These are phyloP conservation scores for Blastobotrys serpentis DNA, from an alignment of 1,139 yeast species.

Conservation along the genomic window DNA sequence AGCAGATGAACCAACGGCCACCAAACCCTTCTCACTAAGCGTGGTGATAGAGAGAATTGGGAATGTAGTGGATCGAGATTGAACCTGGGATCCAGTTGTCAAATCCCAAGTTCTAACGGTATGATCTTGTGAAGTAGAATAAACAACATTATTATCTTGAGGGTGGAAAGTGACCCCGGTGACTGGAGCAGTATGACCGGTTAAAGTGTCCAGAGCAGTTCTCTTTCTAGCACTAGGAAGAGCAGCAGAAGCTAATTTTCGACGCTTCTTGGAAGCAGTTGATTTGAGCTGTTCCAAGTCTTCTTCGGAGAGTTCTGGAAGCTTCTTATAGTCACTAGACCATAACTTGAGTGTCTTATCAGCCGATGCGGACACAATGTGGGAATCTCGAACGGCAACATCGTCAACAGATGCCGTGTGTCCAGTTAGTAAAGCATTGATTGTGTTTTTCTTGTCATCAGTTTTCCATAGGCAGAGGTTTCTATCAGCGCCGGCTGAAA, in stretches of 20 bases:
- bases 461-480: conserved; percentile 87
- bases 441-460: conserved; percentile 50
- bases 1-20: conserved; percentile 93
- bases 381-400: conserved; percentile 56
- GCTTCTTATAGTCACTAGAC: conserved; percentile 83
- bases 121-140: conserved; percentile 95
- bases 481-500: conserved; percentile 87
- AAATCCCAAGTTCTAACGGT: conserved; percentile 95
- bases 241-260: conserved; percentile 67
- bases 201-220: conserved; percentile 73
- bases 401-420: conserved; percentile 84
- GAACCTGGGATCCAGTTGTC: conserved; percentile 77
- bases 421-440: conserved; percentile 81
- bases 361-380: conserved; percentile 77
- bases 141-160: conserved; percentile 72
- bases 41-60: conserved; percentile 75
- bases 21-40: conserved; percentile 59
- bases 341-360: conserved; percentile 83
- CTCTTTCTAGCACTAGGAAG: conserved; percentile 69
- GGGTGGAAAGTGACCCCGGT: conserved; percentile 77
- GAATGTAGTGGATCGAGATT: conserved; percentile 85
- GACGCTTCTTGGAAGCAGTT: conserved; percentile 85
- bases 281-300: conserved; percentile 44
- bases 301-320: conserved; percentile 58
- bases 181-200: conserved; percentile 83